phyloP scores from a whole-genome alignment of 2,329 filamentous ascomycete genomes.

The Talaromyces sp. region DNA sequence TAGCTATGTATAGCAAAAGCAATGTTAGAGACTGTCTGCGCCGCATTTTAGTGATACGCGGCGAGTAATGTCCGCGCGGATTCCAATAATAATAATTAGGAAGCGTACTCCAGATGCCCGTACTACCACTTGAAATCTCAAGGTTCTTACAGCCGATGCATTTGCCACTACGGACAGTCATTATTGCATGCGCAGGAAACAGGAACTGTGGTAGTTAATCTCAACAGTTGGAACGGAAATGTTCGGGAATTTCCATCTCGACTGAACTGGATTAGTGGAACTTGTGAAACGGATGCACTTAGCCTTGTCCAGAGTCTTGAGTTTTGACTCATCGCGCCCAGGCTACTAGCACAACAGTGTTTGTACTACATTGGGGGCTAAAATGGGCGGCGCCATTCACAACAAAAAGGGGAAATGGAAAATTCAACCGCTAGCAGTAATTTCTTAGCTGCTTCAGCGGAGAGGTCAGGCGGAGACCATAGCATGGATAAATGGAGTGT shows the following conservation, averaged over 20 bases:
- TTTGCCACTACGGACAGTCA: neutral
- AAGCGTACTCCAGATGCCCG: neutral
- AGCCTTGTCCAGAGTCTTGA: neutral
- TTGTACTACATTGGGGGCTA: neutral
- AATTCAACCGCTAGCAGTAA: no score
- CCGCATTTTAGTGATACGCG: neutral
- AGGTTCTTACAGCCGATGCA: neutral
- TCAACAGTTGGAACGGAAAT: neutral
- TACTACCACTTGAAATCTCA: neutral
- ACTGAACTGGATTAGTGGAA: neutral
- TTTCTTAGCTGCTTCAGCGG: neutral
- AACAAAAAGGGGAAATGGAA: neutral
- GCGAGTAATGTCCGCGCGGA: neutral
- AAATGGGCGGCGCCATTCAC: neutral
- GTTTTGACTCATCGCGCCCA: neutral
- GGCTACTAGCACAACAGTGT: neutral
- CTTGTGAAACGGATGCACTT: neutral
- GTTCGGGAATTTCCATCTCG: neutral
- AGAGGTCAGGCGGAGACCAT: neutral
- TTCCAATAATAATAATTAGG: neutral
- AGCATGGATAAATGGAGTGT: neutral
- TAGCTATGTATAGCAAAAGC: neutral
- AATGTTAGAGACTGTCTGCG: neutral
- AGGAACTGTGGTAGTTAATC: neutral
- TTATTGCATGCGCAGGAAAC: neutral